Evolutionary conservation across 2,329 filamentous ascomycete species (phyloP).

Genomic region (Stagonosporopsis vannaccii): DNA sequence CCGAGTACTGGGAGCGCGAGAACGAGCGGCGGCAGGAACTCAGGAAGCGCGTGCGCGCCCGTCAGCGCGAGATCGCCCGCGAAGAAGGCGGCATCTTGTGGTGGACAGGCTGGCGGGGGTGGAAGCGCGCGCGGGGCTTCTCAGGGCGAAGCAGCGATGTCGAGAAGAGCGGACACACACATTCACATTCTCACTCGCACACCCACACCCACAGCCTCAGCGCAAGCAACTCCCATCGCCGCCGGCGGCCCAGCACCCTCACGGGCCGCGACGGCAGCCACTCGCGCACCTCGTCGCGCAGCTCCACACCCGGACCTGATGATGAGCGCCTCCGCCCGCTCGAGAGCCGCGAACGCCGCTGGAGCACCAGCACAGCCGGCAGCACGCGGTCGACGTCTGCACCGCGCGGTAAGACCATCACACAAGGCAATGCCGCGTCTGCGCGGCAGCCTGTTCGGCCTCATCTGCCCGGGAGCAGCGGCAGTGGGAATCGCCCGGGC

Average conservation of each 20-base stretch:
- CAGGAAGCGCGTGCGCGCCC: slow-evolving; percentile 71
- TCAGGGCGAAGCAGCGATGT: slow-evolving; percentile 35
- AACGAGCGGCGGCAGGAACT: slow-evolving; percentile 85
- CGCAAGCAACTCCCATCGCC: slow-evolving; percentile 24
- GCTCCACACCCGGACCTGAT: slow-evolving; percentile 43
- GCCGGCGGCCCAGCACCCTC: slow-evolving; percentile 39
- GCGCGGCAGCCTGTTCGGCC: slow-evolving; percentile 33
- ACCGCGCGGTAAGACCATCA: slow-evolving; percentile 25
- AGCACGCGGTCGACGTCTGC: slow-evolving; percentile 33
- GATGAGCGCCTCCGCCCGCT: slow-evolving; percentile 27
- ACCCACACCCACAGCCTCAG: slow-evolving; percentile 13
- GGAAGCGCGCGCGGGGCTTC: slow-evolving; percentile 48
- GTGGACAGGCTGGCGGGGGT: slow-evolving; percentile 79
- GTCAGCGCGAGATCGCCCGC: slow-evolving; percentile 72
- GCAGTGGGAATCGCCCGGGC: slow-evolving; percentile 40
- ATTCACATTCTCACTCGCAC: slow-evolving; percentile 1
- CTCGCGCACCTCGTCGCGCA: slow-evolving; percentile 44
- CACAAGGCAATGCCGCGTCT: slow-evolving; percentile 35
- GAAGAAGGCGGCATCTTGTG: slow-evolving; percentile 78
- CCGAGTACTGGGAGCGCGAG: slow-evolving; percentile 96
- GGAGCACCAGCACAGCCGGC: slow-evolving; percentile 45
- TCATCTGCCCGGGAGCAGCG: slow-evolving; percentile 28
- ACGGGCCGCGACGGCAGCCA: slow-evolving; percentile 36
- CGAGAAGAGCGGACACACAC: slow-evolving; percentile 38
- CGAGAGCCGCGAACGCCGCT: slow-evolving; percentile 37